A percentile compares a stretch with the other conserved stretches of the same genome.
Evolutionary conservation across 177 flowering plant genomes (phyloP).

Genomic region (Vitis hybrid): DNA sequence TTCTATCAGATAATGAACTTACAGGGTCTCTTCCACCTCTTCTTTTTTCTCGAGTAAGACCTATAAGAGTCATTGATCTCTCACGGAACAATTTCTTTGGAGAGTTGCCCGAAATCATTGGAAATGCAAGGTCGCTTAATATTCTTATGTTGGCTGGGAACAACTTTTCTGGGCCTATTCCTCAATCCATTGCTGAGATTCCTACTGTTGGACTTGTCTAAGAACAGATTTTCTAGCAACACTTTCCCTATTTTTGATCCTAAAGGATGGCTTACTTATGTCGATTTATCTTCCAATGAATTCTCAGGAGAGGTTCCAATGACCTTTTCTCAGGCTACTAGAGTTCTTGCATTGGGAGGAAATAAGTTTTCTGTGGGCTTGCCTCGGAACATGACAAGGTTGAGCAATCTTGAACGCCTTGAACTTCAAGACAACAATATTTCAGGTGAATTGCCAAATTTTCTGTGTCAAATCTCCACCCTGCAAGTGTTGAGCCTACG

Average conservation of each 20-base stretch:
- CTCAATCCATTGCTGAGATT: constrained; percentile 35
- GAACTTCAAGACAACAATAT: no score
- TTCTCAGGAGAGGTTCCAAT: no score
- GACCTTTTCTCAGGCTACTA: no score
- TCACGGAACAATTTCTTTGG: constrained; percentile 51
- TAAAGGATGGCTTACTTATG: constrained; percentile 21
- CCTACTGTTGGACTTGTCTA: constrained; percentile 45
- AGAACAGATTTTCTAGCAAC: constrained; percentile 43
- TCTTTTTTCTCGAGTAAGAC: constrained; percentile 25
- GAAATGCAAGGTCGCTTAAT: constrained; percentile 32
- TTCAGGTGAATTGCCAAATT: no score
- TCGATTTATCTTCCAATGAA: constrained; percentile 30
- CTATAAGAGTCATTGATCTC: constrained; percentile 33
- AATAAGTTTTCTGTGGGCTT: no score
- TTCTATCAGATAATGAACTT: constrained; percentile 45
- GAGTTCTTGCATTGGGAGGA: no score
- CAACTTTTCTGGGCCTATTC: constrained; percentile 47
- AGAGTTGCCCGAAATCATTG: constrained; percentile 45
- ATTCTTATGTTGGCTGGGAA: constrained; percentile 46
- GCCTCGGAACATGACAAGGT: no score
- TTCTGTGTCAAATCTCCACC: no score
- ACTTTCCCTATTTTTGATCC: constrained; percentile 35
- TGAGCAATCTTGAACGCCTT: no score
- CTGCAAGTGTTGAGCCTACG: no score
- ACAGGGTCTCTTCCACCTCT: constrained; percentile 37